Base-by-base conservation (phyloP, 2,329 filamentous ascomycete species). In the Trichoderma sp. region DNA sequence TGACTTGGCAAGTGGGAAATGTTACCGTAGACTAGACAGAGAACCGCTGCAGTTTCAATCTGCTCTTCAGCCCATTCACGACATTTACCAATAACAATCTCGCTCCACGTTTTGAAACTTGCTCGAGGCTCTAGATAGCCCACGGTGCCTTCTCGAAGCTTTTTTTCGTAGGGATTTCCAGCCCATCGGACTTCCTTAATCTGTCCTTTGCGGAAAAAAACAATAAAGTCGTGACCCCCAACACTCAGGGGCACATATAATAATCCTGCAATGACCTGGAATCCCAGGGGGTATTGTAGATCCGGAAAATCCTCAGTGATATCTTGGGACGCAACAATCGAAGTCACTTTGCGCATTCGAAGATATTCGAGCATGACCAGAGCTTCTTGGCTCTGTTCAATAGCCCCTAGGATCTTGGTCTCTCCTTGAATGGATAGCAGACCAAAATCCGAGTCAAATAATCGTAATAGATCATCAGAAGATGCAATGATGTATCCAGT, bases 401-500 rank as follows among this genome's bases (percentile, higher is more conserved):
- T 80, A 55, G 87, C 84, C 0, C 94, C 94, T 30, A 97, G 79
- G 2, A 97, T 90, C 75, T 97, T 97, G 0, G 93, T 96, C 77
- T 97, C 93, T n/a, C 92, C 93, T 32, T 87, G 85, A 55, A 97
- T 97, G 0, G 92, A 96, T 0, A 97, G 79, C 52, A 96, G 84
- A 3, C 93, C 94, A 76, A 93, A 96, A 74, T 97, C 94, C 0
- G 93, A 94, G 75, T 96, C 89, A 71, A 97, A 97, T 0, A 97
- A 83, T 73, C 89, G 92, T 4, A 97, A 78, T 0, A 97, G 80
- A 74, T 97, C 94, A 65, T 96, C 93, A 0, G 93, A 96, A 0
- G 93, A 96, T 0, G 93, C 93, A 68, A 96, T 90, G 59, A 97
- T 97, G 76, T 97, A 97, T 0, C 93, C 93, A 0, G 93, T 93